Base-by-base conservation (phyloP, 2,329 filamentous ascomycete species). In the Colletotrichum sojae region DNA sequence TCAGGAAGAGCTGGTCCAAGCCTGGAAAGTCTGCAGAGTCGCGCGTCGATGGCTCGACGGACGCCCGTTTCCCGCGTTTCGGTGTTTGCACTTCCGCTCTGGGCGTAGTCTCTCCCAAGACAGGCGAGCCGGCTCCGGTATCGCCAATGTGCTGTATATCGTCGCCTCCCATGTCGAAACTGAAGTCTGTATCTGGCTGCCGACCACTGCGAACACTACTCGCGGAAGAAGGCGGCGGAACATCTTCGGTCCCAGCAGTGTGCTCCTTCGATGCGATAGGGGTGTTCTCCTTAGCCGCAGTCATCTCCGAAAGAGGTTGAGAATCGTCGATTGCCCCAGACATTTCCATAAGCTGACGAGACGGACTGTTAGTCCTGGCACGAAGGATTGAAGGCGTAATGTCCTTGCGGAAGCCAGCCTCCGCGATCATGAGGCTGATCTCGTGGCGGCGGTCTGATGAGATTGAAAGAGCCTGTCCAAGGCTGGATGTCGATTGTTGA, bases 141-240 rank as follows among this genome's bases (percentile, higher is more conserved):
- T 67, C 60, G 22, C 51, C 36, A 3, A 71, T 49, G 39, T 60
- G 68, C 20, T 43, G 48, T 0, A 78, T 72, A 1, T 78, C 76
- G 4, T 79, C 74, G 18, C 72, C 69, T 46, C 79, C 78, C 46
- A 78, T 74, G 43, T 81, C 79, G 15, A 79, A 74, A 71, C 77
- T 76, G 59, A 81, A 80, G 13, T 79, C 75, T 5, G 80, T 82
- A 64, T 86, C 84, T 4, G 83, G 82, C 66, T 89, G 87, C 15
- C 85, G 82, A 25, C 86, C 86, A 73, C 83, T 88, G 68, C 54
- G 79, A 71, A 80, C 75, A 72, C 82, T 88, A 67, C 79, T 80
- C 9, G 75, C 75, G 20, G 83, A 82, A 0, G 82, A 83, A 3
- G 77, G 75, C 25, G 75, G 53, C 45, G 75, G 80, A 4, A 78